Percentiles rank a stretch among this genome's conserved stretches.
phyloP scores from a whole-genome alignment of 2,329 filamentous ascomycete species.

The Sarocladium brachiariae region DNA sequence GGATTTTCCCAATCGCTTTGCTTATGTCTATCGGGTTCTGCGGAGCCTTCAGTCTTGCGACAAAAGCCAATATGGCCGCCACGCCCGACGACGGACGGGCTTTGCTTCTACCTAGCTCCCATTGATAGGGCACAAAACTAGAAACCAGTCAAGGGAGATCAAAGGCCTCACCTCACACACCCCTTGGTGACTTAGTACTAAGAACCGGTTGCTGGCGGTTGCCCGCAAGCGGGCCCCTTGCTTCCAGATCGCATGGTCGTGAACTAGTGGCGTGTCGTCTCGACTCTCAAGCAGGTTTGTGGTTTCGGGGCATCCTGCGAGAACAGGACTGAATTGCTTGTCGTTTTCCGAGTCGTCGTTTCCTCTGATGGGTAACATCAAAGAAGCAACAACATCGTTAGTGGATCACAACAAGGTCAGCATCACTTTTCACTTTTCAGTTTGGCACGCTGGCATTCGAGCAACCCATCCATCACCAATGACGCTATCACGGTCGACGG shows the following conservation, averaged over 20 bases:
- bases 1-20: background rate
- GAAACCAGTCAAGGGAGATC: background rate
- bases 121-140: slow-evolving; percentile 1
- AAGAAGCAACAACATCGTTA: no score
- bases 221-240: background rate
- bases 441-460: no score
- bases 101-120: background rate
- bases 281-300: background rate
- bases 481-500: no score
- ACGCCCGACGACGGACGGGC: background rate
- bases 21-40: background rate
- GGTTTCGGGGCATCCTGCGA: background rate
- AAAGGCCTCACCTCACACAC: background rate
- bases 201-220: background rate
- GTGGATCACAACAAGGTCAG: no score
- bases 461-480: no score
- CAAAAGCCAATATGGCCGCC: slow-evolving; percentile 1
- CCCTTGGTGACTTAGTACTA: no score
- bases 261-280: slow-evolving; percentile 5
- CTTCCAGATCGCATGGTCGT: background rate
- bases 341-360: background rate
- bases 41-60: background rate
- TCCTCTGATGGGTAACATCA: background rate
- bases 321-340: background rate
- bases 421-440: no score